Evolutionary conservation across 768 basidiomycete species (phyloP).

Genomic region (Pleurotus cornucopiae): DNA sequence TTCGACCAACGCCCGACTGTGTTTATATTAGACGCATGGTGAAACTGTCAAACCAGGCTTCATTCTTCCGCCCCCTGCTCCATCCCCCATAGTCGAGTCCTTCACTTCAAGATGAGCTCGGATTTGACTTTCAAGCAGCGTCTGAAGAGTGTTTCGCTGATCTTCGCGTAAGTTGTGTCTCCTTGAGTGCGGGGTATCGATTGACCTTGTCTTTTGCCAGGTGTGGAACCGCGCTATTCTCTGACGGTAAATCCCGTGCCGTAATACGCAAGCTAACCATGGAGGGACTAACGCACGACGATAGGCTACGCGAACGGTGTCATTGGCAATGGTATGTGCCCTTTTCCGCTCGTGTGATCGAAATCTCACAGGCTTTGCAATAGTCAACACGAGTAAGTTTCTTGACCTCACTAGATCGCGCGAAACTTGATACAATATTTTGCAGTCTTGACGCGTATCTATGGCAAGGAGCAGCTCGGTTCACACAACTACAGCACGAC

Average conservation of each 20-base stretch:
- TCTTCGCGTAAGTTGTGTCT: slow-evolving; percentile 65
- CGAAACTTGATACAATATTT: not conserved
- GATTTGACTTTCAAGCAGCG: slow-evolving; percentile 16
- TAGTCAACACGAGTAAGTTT: slow-evolving; percentile 66
- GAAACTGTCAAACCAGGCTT: not conserved
- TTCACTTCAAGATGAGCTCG: not conserved
- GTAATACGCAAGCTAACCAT: not conserved
- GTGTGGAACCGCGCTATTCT: slow-evolving; percentile 85
- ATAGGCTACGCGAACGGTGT: slow-evolving; percentile 78
- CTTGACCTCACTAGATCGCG: too few relatives aligned
- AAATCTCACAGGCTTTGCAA: not conserved
- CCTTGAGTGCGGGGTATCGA: not conserved
- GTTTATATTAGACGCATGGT: not conserved
- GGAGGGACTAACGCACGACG: not conserved
- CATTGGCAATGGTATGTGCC: slow-evolving; percentile 64
- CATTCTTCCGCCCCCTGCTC: not conserved
- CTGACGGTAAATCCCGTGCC: slow-evolving; percentile 53
- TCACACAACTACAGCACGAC: slow-evolving; percentile 57
- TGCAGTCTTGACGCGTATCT: slow-evolving; percentile 67
- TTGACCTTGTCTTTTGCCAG: slow-evolving; percentile 28
- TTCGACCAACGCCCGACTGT: not conserved
- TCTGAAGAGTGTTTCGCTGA: slow-evolving; percentile 65
- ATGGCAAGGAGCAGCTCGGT: slow-evolving; percentile 50
- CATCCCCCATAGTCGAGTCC: not conserved
- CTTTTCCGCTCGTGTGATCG: slow-evolving; percentile 1